phyloP scores from a whole-genome alignment of 1,284 basidiomycete species.

The Abortiporus biennis region DNA sequence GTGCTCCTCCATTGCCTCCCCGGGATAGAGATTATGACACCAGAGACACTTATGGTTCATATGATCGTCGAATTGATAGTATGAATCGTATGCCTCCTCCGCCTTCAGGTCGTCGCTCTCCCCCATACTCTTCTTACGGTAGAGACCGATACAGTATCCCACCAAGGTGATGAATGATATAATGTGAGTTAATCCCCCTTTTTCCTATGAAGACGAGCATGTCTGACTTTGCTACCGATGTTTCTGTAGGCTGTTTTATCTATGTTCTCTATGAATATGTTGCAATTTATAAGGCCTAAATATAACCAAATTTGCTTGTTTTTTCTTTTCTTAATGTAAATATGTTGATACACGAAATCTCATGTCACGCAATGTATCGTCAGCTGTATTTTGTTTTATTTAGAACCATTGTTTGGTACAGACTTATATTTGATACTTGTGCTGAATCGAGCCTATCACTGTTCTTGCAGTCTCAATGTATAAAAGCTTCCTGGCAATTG shows the following conservation, averaged over 20 bases:
- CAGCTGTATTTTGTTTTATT: no score
- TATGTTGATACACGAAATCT: not conserved
- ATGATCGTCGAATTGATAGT: conserved; percentile 16
- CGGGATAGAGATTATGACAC: conserved; percentile 16
- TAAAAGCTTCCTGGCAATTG: no score
- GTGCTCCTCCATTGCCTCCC: conserved; percentile 7
- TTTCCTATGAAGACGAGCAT: not conserved
- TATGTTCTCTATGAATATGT: not conserved
- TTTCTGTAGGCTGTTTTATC: not conserved
- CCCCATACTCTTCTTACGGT: conserved; percentile 16
- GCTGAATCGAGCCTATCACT: no score
- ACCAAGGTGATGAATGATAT: not conserved
- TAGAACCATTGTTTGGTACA: not conserved
- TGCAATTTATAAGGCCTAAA: not conserved
- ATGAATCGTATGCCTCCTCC: conserved; percentile 15
- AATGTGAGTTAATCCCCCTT: not conserved
- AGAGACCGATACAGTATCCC: conserved; percentile 17
- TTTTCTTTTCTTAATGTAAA: not conserved
- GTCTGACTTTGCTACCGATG: not conserved
- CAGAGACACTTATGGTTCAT: conserved; percentile 19
- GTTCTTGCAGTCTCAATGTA: no score
- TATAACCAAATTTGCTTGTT: not conserved
- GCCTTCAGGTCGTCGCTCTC: conserved; percentile 10
- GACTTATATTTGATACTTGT: not conserved
- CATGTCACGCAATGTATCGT: not conserved